Evolutionary conservation across 352 stramenopile genomes (phyloP).

Genomic region (Phytophthora sp.): DNA sequence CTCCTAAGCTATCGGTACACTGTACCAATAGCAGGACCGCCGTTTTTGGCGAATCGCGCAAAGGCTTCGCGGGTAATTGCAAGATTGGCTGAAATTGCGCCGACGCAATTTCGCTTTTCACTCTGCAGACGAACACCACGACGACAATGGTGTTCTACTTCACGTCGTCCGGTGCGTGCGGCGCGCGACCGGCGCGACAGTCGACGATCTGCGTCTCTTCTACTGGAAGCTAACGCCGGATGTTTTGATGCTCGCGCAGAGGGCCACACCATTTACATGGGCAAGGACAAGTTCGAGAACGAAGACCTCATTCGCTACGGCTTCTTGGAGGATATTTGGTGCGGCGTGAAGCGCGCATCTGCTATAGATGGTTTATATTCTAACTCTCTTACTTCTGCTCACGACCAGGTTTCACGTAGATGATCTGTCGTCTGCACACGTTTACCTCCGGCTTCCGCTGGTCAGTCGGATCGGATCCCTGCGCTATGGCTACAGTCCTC

Average conservation of each 20-base stretch:
- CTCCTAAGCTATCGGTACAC: too few species aligned
- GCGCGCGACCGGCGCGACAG: too few species aligned
- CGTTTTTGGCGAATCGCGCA: constrained; percentile 9
- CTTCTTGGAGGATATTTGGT: constrained; percentile 95
- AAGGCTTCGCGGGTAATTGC: background rate
- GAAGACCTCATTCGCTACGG: constrained; percentile 99
- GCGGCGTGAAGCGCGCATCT: background rate
- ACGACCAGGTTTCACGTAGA: constrained; percentile 99
- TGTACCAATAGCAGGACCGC: too few species aligned
- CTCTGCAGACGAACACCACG: background rate
- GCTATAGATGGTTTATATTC: too few species aligned
- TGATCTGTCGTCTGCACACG: constrained; percentile 97
- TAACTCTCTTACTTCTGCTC: background rate
- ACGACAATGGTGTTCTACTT: constrained; percentile 81
- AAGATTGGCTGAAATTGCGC: constrained; percentile 27
- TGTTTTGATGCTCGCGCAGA: constrained; percentile 35
- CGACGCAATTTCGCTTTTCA: background rate
- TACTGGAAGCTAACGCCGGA: too few species aligned
- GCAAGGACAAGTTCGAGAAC: constrained; percentile 99
- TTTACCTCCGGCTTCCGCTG: constrained; percentile 96
- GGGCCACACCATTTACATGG: constrained; percentile 96
- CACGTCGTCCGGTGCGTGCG: constrained; percentile 73
- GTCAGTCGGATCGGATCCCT: constrained; percentile 40
- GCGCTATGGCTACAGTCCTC: background rate
- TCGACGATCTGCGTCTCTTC: too few species aligned